Evolutionary conservation across 129 eudicot species (phyloP).

Genomic region (Ambrosia trifida): DNA sequence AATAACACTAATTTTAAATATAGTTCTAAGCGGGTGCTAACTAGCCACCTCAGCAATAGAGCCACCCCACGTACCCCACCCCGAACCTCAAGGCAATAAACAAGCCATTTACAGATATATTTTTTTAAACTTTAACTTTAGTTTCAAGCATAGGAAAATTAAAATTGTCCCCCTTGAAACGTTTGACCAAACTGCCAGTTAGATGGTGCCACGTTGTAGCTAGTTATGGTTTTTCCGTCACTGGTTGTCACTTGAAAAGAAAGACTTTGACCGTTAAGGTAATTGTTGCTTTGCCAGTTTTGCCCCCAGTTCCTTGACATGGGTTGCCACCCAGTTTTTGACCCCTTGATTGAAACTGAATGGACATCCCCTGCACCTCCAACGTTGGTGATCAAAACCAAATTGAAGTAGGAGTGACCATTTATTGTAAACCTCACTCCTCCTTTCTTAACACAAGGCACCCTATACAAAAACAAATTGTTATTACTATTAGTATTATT

Average conservation of each 20-base stretch:
- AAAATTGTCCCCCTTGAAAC: conserved; percentile 67
- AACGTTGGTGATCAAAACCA: conserved; percentile 71
- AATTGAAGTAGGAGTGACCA: conserved; percentile 80
- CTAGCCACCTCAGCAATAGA: conserved; percentile 67
- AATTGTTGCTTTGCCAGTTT: conserved; percentile 84
- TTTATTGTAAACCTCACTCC: conserved; percentile 82
- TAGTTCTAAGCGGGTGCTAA: conserved; percentile 71
- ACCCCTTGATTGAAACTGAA: conserved; percentile 70
- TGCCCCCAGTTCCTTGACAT: conserved; percentile 92
- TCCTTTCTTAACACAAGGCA: conserved; percentile 71
- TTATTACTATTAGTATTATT: too few species aligned
- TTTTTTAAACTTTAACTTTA: background rate
- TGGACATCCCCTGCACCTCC: conserved; percentile 88
- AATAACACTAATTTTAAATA: conserved; percentile 24
- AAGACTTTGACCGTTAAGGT: conserved; percentile 67
- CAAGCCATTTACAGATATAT: conserved; percentile 33
- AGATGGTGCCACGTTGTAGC: conserved; percentile 62
- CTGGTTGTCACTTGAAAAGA: conserved; percentile 80
- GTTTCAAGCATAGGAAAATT: background rate
- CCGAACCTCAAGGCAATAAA: conserved; percentile 7
- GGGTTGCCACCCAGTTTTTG: conserved; percentile 71
- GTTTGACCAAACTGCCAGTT: conserved; percentile 85
- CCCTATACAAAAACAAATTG: conserved; percentile 34
- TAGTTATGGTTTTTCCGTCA: conserved; percentile 65
- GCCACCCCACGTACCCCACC: conserved; percentile 24